phyloP scores from a whole-genome alignment of 352 stramenopile species.

The Phytophthora niederhauseri region DNA sequence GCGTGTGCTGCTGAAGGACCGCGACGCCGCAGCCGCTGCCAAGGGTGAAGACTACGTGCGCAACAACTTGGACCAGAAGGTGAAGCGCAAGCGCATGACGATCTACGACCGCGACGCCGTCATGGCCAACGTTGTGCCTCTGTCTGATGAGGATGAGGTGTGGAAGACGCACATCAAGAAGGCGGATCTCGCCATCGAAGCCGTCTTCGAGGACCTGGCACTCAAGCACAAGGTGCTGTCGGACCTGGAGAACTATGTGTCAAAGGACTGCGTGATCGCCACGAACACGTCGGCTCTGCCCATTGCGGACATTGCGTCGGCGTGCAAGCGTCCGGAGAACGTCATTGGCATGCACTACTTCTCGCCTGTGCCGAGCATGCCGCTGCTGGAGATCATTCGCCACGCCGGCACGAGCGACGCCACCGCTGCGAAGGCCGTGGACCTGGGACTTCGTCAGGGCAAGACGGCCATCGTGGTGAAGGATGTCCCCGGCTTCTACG shows the following conservation, averaged over 20 bases:
- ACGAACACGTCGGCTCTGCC: slow-evolving; percentile 98
- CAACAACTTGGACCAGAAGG: slow-evolving; percentile 95
- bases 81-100: slow-evolving; percentile 96
- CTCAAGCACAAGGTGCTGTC: slow-evolving; percentile 97
- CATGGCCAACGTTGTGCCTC: slow-evolving; percentile 91
- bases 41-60: slow-evolving; percentile 94
- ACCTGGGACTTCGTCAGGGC: slow-evolving; percentile 96
- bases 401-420: slow-evolving; percentile 92
- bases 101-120: slow-evolving; percentile 90
- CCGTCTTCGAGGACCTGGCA: slow-evolving; percentile 97
- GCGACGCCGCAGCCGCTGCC: slow-evolving; percentile 83
- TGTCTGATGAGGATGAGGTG: slow-evolving; percentile 93
- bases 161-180: slow-evolving; percentile 93
- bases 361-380: slow-evolving; percentile 97
- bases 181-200: slow-evolving; percentile 98
- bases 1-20: slow-evolving; percentile 97
- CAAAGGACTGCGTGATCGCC: slow-evolving; percentile 95
- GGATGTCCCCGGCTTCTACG: slow-evolving; percentile 99
- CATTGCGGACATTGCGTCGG: slow-evolving; percentile 94
- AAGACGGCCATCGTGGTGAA: slow-evolving; percentile 99
- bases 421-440: slow-evolving; percentile 92
- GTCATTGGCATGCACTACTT: slow-evolving; percentile 99
- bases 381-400: slow-evolving; percentile 98
- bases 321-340: slow-evolving; percentile 86
- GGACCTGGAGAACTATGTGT: slow-evolving; percentile 93